Evolutionary conservation across 1,139 yeast species (phyloP).

Genomic region (Saccharomyces pastorianus): DNA sequence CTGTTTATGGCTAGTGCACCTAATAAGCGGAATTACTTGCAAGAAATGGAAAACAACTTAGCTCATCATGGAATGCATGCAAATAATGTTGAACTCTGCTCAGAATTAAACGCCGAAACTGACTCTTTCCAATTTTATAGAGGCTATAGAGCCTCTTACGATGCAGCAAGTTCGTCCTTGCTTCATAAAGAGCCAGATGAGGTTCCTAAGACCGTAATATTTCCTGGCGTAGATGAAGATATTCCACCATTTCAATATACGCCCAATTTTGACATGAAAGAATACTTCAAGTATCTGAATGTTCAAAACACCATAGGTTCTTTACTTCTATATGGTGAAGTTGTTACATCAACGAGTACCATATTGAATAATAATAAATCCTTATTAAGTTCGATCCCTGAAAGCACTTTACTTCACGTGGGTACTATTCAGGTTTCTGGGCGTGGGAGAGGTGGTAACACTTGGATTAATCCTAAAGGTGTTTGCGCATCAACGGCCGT

Average conservation of each 20-base stretch:
- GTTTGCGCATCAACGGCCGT: constrained; percentile 77
- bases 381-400: constrained; percentile 38
- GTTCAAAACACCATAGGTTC: constrained; percentile 48
- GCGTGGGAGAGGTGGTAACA: constrained; percentile 88
- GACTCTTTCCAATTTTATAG: constrained; percentile 32
- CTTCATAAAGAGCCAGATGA: constrained; percentile 44
- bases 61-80: constrained; percentile 8
- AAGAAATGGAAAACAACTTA: constrained; percentile 13
- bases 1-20: constrained; percentile 21
- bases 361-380: constrained; percentile 65
- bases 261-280: constrained; percentile 61
- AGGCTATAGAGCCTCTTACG: constrained; percentile 22
- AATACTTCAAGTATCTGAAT: constrained; percentile 46
- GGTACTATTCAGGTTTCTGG: constrained; percentile 87
- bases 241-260: constrained; percentile 47
- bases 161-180: constrained; percentile 28
- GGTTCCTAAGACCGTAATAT: constrained; percentile 44
- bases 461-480: constrained; percentile 93
- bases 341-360: constrained; percentile 79
- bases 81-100: constrained; percentile 6
- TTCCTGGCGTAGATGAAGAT: constrained; percentile 31
- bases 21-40: constrained; percentile 37
- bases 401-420: constrained; percentile 32
- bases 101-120: constrained; percentile 15
- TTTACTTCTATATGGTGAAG: constrained; percentile 69